Conservation (phyloP, 108 stramenopile genomes). For the Epipyxis sp. region DNA sequence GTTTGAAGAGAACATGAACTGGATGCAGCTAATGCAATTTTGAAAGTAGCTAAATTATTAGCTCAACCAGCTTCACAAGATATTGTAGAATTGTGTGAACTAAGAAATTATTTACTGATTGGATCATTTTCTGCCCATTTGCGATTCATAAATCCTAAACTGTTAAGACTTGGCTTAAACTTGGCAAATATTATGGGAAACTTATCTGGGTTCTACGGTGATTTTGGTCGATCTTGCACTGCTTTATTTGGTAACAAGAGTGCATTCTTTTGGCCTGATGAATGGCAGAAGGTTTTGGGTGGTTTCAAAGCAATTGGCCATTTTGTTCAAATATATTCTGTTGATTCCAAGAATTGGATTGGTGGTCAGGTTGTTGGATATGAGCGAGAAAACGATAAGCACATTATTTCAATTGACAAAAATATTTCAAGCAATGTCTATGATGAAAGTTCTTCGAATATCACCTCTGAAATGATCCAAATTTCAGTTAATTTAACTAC, state of each 20-base stretch:
- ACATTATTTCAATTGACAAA: not conserved
- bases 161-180: too few relatives aligned
- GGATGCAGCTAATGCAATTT: too few relatives aligned
- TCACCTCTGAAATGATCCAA: constrained; percentile 15
- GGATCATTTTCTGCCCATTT: not conserved
- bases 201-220: not conserved
- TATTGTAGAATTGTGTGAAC: constrained; percentile 10
- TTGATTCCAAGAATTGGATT: not conserved
- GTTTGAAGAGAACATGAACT: too few relatives aligned
- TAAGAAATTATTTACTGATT: constrained; percentile 10
- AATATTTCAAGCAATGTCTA: not conserved
- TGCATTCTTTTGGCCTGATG: constrained; percentile 19
- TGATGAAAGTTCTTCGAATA: not conserved
- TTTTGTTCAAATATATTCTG: constrained; percentile 10
- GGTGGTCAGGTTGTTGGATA: not conserved
- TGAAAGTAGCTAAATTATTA: not conserved
- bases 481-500: not conserved
- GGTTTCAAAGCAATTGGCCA: constrained; percentile 18
- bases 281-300: constrained; percentile 2
- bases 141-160: not conserved
- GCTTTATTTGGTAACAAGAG: not conserved
- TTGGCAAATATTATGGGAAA: too few relatives aligned
- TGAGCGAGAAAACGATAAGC: not conserved
- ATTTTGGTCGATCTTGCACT: constrained; percentile 8
- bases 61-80: not conserved